Base-by-base conservation (phyloP, 352 stramenopile species). In the Phytopythium litorale region DNA sequence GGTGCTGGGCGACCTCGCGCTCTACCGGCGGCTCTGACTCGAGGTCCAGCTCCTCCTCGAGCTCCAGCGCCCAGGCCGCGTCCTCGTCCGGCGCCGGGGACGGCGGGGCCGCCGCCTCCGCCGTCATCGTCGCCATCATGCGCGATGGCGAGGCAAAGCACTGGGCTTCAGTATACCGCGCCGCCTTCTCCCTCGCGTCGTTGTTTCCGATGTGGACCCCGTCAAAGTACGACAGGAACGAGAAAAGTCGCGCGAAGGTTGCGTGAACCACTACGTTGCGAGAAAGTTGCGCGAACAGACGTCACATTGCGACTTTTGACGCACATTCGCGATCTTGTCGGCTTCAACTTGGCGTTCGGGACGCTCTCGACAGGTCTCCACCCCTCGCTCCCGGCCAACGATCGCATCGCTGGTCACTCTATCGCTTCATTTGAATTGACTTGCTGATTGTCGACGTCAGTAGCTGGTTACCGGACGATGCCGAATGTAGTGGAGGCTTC, bases 11-110 rank as follows among this genome's bases (percentile, higher is more conserved):
- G n/a, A n/a, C n/a, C n/a, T n/a, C n/a, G n/a, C n/a, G n/a, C n/a
- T n/a, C n/a, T n/a, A 38, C 9, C 45, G 23, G 21, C 45, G 43
- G 38, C 49, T n/a, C 70, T 81, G 70, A 66, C 62, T 56, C 61
- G 46, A 79, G 64, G 23, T 75, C 63, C 25, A 92, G 62, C 60
- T 92, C 84, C 65, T 87, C 72, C 63, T 92, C 84, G 13, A 92
- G 67, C 64, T 90, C 81, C 16, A 88, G 64, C 13, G 70, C 78
- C 84, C 84, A 92, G 30, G 74, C 69, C 30, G 78, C 73, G 30
- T 88, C 79, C 37, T 87, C 80, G 16, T 88, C 78, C 13, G n/a
- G 33, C 12, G 37, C 37, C 51, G 23, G 49, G 19, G 23, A 32
- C 28, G 53, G n/a, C n/a, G 35, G 12, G 19, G 25, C 11, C 49